phyloP scores from a whole-genome alignment of 495 filamentous ascomycete genomes.

The Tuber melanosporum region DNA sequence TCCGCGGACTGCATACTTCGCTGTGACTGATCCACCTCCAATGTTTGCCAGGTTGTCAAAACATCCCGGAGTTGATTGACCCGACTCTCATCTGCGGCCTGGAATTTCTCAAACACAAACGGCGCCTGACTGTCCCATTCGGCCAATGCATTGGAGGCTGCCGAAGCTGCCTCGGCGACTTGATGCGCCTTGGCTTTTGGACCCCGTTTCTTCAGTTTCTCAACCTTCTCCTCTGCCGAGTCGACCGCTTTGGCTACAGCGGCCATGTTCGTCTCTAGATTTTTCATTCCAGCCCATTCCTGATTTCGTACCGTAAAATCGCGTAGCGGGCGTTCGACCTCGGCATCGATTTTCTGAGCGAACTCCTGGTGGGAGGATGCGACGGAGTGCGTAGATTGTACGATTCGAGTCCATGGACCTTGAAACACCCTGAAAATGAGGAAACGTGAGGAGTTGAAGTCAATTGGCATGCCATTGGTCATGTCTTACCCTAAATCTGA shows the following conservation, averaged over 20 bases:
- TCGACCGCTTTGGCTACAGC: constrained; percentile 81
- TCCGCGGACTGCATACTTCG: constrained; percentile 68
- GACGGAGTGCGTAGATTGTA: constrained; percentile 68
- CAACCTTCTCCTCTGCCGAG: constrained; percentile 72
- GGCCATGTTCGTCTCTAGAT: constrained; percentile 71
- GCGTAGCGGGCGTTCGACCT: constrained; percentile 80
- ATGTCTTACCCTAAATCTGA: constrained; percentile 73
- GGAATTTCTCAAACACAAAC: constrained; percentile 89
- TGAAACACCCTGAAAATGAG: constrained; percentile 67
- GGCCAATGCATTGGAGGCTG: constrained; percentile 66
- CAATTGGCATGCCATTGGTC: constrained; percentile 17
- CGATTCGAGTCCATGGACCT: constrained; percentile 84
- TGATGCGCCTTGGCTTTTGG: constrained; percentile 72
- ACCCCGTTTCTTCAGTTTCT: constrained; percentile 76
- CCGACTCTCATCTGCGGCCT: constrained; percentile 81
- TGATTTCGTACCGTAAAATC: constrained; percentile 61
- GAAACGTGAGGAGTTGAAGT: constrained; percentile 20
- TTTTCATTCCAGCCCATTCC: constrained; percentile 79
- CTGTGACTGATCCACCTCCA: constrained; percentile 84
- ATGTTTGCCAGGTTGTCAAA: constrained; percentile 85
- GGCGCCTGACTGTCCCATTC: constrained; percentile 96
- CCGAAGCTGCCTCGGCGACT: constrained; percentile 65
- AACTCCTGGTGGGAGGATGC: constrained; percentile 79
- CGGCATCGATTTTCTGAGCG: constrained; percentile 76
- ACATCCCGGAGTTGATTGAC: constrained; percentile 88